phyloP scores from a whole-genome alignment of 2,329 filamentous ascomycete genomes.

The Aureobasidium pullulans region DNA sequence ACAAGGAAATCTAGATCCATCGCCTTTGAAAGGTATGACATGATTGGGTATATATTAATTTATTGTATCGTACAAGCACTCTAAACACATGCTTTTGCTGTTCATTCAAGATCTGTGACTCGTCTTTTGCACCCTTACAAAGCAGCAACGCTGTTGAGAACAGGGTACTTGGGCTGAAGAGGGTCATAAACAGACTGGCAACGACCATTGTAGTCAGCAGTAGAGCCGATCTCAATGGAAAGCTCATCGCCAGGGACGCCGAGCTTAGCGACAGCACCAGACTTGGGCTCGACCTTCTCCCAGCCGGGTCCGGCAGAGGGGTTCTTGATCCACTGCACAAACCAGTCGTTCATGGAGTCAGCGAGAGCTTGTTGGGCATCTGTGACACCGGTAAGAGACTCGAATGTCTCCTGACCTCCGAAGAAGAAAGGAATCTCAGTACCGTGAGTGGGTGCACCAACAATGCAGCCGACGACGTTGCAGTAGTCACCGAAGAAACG shows the following conservation, averaged over 20 bases:
- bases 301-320: slow-evolving; percentile 6
- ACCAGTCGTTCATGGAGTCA: slow-evolving; percentile 13
- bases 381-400: not conserved
- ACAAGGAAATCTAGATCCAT: too few species aligned
- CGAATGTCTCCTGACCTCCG: not conserved
- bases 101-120: not conserved
- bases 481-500: slow-evolving; percentile 36
- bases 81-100: slow-evolving; percentile 12
- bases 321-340: slow-evolving; percentile 12
- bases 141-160: slow-evolving; percentile 17
- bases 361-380: slow-evolving; percentile 6
- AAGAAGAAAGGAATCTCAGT: slow-evolving; percentile 10
- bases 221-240: not conserved
- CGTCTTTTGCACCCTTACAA: not conserved
- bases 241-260: slow-evolving; percentile 11
- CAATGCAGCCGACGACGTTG: slow-evolving; percentile 16
- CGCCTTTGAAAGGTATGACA: too few species aligned
- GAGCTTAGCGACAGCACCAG: slow-evolving; percentile 1
- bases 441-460: slow-evolving; percentile 7
- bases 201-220: slow-evolving; percentile 6
- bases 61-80: slow-evolving; percentile 3
- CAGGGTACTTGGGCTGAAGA: slow-evolving; percentile 10
- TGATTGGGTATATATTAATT: too few species aligned
- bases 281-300: slow-evolving; percentile 5
- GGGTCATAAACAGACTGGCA: slow-evolving; percentile 11